Base-by-base conservation (phyloP, 1,139 yeast species). In the Protomyces pachydermus region DNA sequence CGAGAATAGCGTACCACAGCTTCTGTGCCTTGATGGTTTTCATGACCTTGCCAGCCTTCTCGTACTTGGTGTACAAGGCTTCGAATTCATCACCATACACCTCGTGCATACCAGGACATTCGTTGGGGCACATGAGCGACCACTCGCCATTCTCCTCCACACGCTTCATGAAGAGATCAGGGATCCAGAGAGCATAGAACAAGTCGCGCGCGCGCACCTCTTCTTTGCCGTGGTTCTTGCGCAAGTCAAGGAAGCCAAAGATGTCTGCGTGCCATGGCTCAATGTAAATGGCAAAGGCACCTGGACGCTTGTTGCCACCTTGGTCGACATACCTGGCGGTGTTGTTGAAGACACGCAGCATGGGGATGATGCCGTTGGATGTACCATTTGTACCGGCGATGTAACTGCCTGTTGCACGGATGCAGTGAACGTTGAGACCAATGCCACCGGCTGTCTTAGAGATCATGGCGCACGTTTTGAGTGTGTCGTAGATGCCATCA, bases 181-280 rank as follows among this genome's bases (percentile, higher is more conserved):
- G 89, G 69, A 89, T 84, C 96, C 96, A 89, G 69, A 89, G 81
- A n/a, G 95, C 96, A 71, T 88, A 85, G 81, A 89, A 90, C 73
- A 89, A 79, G 74, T 89, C 96, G 75, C 96, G 83, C 12, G 96
- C 96, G 75, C 96, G 84, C 71, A 86, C 82, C 78, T 89, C 96
- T 77, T 89, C 96, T 73, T 88, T 89, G 69, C 96, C 96, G 74
- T 89, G 96, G 75, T 88, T 89, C 78, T 89, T 89, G 76, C 95
- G 84, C 70, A 89, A 82, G 70, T 89, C 95, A 65, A 89, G 79
- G 73, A 89, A 87, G 67, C 88, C 96, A 74, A 88, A 86, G 65
- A 89, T 82, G 73, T 89, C 96, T 28, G 89, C 83, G 73, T 89
- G 96, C 96, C 96, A 89, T 70, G 96, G 96, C 77, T 89, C 96